Evolutionary conservation across 2,329 filamentous ascomycete genomes (phyloP), one percentile per base, ranked within the genome.

Genomic region (Pseudogymnoascus sp.): DNA sequence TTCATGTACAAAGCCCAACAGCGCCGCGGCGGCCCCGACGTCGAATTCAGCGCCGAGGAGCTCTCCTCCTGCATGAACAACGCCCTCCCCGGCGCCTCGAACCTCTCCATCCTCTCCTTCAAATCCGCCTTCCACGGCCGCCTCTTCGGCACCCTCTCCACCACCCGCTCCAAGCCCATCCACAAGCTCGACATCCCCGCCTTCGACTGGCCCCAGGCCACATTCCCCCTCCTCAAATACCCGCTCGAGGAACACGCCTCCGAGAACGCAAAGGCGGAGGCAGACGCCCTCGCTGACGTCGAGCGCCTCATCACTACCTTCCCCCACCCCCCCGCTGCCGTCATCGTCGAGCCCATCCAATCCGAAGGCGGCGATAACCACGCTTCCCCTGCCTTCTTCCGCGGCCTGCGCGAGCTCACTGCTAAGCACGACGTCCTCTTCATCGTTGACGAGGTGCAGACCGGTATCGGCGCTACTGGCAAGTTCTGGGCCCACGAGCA

Each of bases 401-500:
- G 81, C 67, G 87, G 87, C 54, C 84, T 93, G 34, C 86, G 90
- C 62, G 85, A 85, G 37, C 79, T 93, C 65, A 92, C 90, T 36
- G 82, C 85, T 72, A 86, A 85, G 73, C 82, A 89, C 76, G 80
- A 86, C 65, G 82, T 90, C 37, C 82, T 90, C 68, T 79, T 93
- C 75, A 93, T 93, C 71, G 90, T 92, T 63, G 90, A 93, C 72
- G 90, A 93, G 77, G 90, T 93, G 36, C 90, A 93, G 77, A 93
- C 90, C 16, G 90, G 89, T 73, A 86, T 93, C 61, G 90, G 90
- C 71, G 90, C 90, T n/a, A 93, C 90, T 0, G 90, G 90, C 65
- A 90, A 90, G 73, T 92, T 93, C 83, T 93, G 90, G 90, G 90
- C 89, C 13, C 90, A 93, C 75, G 89, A 92, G 69, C 90, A 93